These are phyloP conservation scores for Yamadazyma trypodendri DNA, from an alignment of 1,139 yeast species.

Conservation along the genomic window DNA sequence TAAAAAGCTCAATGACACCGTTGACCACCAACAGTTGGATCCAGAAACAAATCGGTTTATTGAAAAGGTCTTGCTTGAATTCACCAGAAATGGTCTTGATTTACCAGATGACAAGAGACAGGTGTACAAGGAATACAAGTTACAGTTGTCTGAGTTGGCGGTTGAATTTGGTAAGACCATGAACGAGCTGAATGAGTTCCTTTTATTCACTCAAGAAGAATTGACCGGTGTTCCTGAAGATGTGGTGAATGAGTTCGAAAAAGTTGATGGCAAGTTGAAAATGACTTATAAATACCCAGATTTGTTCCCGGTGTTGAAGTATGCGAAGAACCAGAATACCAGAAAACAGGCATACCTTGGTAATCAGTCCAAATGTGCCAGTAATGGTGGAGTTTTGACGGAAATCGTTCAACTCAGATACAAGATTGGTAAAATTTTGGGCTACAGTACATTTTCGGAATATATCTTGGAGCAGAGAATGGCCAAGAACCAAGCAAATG, in stretches of 20 bases:
- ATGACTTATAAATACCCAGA: slow-evolving; percentile 85
- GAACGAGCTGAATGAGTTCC: slow-evolving; percentile 67
- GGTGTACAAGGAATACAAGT: slow-evolving; percentile 55
- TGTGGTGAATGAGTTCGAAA: slow-evolving; percentile 56
- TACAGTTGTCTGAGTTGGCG: slow-evolving; percentile 56
- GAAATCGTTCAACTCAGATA: slow-evolving; percentile 62
- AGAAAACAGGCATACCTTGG: slow-evolving; percentile 65
- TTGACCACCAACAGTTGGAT: slow-evolving; percentile 34
- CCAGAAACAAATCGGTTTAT: slow-evolving; percentile 58
- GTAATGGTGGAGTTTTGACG: slow-evolving; percentile 57
- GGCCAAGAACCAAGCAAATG: slow-evolving; percentile 69
- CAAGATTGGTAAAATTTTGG: slow-evolving; percentile 60
- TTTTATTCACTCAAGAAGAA: slow-evolving; percentile 61
- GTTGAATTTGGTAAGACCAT: slow-evolving; percentile 61
- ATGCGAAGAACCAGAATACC: slow-evolving; percentile 61
- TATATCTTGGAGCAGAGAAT: slow-evolving; percentile 72
- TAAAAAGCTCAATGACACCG: slow-evolving; percentile 46
- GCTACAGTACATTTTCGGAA: slow-evolving; percentile 66
- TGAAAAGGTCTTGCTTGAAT: slow-evolving; percentile 54
- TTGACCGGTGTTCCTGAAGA: slow-evolving; percentile 73
- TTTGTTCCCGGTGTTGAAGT: slow-evolving; percentile 69
- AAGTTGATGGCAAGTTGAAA: slow-evolving; percentile 48
- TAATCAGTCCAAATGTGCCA: slow-evolving; percentile 63
- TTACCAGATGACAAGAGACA: slow-evolving; percentile 55
- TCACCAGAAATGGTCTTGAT: slow-evolving; percentile 66